phyloP scores from a whole-genome alignment of 371 early-diverging fungal genomes.

The Choanephora cucurbitarum region DNA sequence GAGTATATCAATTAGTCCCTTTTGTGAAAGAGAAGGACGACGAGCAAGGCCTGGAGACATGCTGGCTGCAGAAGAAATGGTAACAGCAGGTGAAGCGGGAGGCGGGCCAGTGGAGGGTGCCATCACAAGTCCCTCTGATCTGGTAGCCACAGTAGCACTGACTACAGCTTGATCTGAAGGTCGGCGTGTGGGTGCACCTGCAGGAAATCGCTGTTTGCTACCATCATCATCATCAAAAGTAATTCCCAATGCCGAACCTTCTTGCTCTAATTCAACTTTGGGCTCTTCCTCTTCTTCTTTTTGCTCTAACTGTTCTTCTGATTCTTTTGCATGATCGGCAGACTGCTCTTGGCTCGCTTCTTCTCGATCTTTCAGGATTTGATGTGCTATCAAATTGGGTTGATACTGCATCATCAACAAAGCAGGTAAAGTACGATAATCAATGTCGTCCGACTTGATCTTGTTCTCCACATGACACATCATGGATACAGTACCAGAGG shows the following conservation, averaged over 20 bases:
- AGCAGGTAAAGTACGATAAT: constrained; percentile 58
- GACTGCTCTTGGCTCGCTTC: neutral
- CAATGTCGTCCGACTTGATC: constrained; percentile 56
- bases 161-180: constrained; percentile 10
- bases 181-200: constrained; percentile 4
- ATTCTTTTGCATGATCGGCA: no score
- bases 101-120: constrained; percentile 1
- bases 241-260: constrained; percentile 5
- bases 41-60: neutral
- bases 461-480: constrained; percentile 77
- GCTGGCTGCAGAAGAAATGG: neutral
- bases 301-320: neutral
- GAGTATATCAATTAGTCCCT: constrained; percentile 3
- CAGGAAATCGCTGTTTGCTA: neutral
- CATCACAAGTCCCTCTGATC: constrained; percentile 10
- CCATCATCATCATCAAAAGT: constrained; percentile 7
- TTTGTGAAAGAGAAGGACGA: constrained; percentile 8
- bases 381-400: constrained; percentile 37
- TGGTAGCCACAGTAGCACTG: constrained; percentile 2
- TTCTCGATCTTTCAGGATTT: constrained; percentile 10
- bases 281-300: neutral
- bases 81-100: neutral
- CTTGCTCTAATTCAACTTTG: neutral
- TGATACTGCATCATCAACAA: constrained; percentile 65
- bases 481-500: constrained; percentile 78